Conservation (phyloP, 1,284 basidiomycete genomes). For the Leccinum griseonigrum region DNA sequence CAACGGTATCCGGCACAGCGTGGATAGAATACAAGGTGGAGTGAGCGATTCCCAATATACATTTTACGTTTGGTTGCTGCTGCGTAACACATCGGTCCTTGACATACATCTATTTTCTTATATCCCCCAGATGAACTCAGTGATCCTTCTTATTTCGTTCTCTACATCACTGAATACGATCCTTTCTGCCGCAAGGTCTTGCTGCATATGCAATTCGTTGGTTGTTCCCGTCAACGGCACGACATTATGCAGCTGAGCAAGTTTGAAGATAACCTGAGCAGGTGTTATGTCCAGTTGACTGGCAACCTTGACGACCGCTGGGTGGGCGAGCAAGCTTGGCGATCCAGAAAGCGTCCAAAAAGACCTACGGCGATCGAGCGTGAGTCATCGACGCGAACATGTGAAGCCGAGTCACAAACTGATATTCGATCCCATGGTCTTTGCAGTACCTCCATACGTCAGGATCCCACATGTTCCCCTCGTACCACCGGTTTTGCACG, state of each 20-base stretch:
- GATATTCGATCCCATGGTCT: conserved; percentile 63
- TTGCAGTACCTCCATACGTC: conserved; percentile 56
- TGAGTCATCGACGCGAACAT: conserved; percentile 6
- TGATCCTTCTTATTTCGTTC: conserved; percentile 40
- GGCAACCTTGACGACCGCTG: conserved; percentile 47
- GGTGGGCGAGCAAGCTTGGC: conserved; percentile 55
- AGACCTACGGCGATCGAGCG: conserved; percentile 46
- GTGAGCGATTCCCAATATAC: not conserved
- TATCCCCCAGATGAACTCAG: conserved; percentile 33
- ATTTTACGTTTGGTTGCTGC: not conserved
- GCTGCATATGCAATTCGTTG: conserved; percentile 58
- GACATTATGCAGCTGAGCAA: conserved; percentile 60
- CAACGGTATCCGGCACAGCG: conserved; percentile 19
- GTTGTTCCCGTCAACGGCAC: conserved; percentile 67
- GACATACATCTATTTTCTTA: conserved; percentile 1
- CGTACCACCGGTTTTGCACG: conserved; percentile 82
- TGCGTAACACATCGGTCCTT: not conserved
- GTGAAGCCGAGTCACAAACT: conserved; percentile 44
- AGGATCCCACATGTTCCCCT: conserved; percentile 75
- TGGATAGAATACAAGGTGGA: not conserved
- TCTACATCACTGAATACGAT: conserved; percentile 41
- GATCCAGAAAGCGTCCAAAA: conserved; percentile 87
- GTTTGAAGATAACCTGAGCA: conserved; percentile 63
- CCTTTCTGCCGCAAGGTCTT: conserved; percentile 52
- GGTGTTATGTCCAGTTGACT: conserved; percentile 49